These are phyloP conservation scores for Wolfiporia cocos DNA, from an alignment of 1,284 basidiomycete species.

Conservation along the genomic window DNA sequence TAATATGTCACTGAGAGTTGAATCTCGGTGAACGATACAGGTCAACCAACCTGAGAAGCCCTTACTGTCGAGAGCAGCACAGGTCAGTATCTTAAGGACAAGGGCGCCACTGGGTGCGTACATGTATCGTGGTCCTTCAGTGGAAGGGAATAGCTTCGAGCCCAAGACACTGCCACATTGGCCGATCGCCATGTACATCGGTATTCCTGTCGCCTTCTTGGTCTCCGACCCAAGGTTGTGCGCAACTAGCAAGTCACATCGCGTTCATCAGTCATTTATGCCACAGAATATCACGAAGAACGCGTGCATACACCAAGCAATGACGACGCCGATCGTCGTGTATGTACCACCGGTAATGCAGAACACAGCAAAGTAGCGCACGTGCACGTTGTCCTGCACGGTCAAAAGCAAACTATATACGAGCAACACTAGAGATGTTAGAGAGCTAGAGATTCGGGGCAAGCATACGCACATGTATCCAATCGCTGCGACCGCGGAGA, in stretches of 20 bases:
- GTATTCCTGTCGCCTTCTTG: constrained; percentile 69
- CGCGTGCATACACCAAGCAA: constrained; percentile 57
- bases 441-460: not conserved
- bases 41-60: constrained; percentile 49
- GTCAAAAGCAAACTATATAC: constrained; percentile 42
- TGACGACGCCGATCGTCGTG: constrained; percentile 56
- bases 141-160: constrained; percentile 62
- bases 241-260: constrained; percentile 35
- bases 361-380: constrained; percentile 65
- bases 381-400: constrained; percentile 38
- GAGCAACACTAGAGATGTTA: not conserved
- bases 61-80: constrained; percentile 33
- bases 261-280: not conserved
- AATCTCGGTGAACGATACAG: not conserved
- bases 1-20: not conserved
- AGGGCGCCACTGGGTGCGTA: constrained; percentile 25
- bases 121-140: constrained; percentile 60
- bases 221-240: constrained; percentile 77
- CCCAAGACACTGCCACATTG: constrained; percentile 70
- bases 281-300: not conserved
- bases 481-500: constrained; percentile 47
- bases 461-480: constrained; percentile 54
- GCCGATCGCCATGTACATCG: constrained; percentile 72
- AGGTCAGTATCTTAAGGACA: not conserved
- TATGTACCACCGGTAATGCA: constrained; percentile 67